phyloP scores from a whole-genome alignment of 2,329 filamentous ascomycete species.

The Epichloe festucae region DNA sequence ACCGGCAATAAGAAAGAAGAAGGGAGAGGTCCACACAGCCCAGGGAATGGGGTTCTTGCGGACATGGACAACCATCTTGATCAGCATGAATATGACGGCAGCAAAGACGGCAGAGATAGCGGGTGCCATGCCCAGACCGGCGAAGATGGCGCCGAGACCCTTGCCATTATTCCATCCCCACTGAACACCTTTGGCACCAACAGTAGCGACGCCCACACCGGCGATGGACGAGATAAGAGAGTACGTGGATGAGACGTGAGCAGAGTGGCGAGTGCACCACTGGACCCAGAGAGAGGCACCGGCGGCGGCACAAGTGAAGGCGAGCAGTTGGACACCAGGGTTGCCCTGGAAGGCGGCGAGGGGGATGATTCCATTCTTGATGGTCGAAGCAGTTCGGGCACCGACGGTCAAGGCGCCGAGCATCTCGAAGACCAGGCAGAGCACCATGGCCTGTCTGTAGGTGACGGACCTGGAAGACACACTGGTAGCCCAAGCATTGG shows the following conservation, averaged over 20 bases:
- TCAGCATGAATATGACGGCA: constrained; percentile 56
- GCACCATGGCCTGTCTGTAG: constrained; percentile 53
- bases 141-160: constrained; percentile 60
- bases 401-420: constrained; percentile 52
- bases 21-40: constrained; percentile 60
- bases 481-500: constrained; percentile 70
- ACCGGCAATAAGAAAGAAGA: constrained; percentile 65
- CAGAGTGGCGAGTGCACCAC: constrained; percentile 62
- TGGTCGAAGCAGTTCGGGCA: constrained; percentile 56
- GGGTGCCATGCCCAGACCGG: constrained; percentile 59
- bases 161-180: constrained; percentile 60
- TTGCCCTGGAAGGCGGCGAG: constrained; percentile 41
- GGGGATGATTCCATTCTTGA: constrained; percentile 62
- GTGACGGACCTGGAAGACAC: constrained; percentile 64
- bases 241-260: constrained; percentile 59
- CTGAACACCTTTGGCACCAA: constrained; percentile 45
- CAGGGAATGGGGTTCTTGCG: constrained; percentile 59
- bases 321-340: constrained; percentile 54
- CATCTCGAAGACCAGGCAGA: constrained; percentile 54
- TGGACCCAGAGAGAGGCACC: constrained; percentile 60
- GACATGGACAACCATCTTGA: constrained; percentile 51
- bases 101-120: constrained; percentile 50
- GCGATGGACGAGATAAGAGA: constrained; percentile 54
- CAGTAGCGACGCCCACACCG: constrained; percentile 53
- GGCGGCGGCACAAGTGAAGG: constrained; percentile 48